Evolutionary conservation across 371 early-diverging fungal species (phyloP).

Genomic region (Rhizomucor pusillus): DNA sequence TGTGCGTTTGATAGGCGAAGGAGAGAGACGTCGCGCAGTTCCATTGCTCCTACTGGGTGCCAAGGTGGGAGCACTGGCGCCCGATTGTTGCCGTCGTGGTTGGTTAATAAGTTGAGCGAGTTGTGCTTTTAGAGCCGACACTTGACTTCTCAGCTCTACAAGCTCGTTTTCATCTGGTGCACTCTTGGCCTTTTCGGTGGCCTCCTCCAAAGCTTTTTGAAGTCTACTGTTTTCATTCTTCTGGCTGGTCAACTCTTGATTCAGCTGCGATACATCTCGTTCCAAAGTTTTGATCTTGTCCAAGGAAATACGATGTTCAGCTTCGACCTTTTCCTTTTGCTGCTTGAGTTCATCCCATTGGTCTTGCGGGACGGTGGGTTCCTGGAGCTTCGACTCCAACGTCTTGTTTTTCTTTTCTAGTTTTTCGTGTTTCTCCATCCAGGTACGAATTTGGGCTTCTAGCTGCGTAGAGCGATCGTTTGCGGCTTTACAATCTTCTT

Average conservation of each 20-base stretch:
- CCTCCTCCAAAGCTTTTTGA: conserved; percentile 40
- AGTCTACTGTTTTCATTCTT: conserved; percentile 70
- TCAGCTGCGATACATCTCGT: conserved; percentile 58
- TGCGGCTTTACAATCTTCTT: conserved; percentile 65
- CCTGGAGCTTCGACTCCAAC: conserved; percentile 50
- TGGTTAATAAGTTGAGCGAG: conserved; percentile 38
- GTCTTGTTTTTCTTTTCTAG: conserved; percentile 50
- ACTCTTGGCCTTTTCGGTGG: conserved; percentile 29
- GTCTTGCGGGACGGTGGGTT: conserved; percentile 60
- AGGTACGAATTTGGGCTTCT: conserved; percentile 67
- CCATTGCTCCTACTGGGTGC: conserved; percentile 30
- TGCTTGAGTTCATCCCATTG: conserved; percentile 60
- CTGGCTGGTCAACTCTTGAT: conserved; percentile 55
- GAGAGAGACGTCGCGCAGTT: conserved; percentile 29
- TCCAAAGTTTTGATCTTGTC: conserved; percentile 66
- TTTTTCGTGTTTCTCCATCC: conserved; percentile 74
- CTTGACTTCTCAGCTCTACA: conserved; percentile 44
- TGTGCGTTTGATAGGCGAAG: conserved; percentile 23
- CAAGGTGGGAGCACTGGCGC: conserved; percentile 20
- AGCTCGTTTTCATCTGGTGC: conserved; percentile 42
- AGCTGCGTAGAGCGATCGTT: conserved; percentile 55
- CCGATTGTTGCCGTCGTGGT: conserved; percentile 35
- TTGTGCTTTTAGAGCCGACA: conserved; percentile 48
- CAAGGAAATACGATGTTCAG: conserved; percentile 40
- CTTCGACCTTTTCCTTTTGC: conserved; percentile 40